Conservation (phyloP, 257 asterid genomes). For the Schizonepeta tenuifolia region DNA sequence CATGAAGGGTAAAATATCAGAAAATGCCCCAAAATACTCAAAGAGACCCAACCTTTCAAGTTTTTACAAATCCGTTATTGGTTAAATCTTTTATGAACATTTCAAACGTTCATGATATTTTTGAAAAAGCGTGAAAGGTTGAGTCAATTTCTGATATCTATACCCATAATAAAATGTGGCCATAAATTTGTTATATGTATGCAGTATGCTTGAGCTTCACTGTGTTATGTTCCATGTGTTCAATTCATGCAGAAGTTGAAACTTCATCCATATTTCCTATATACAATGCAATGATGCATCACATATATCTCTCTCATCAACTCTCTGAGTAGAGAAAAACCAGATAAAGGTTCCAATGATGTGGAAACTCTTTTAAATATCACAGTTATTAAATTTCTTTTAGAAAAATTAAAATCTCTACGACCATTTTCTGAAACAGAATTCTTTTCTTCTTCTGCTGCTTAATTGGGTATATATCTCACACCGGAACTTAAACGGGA, state of each 20-base stretch:
- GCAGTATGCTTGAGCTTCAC: not conserved
- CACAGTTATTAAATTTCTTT: not conserved
- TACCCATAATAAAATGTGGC: not conserved
- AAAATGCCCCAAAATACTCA: too few species aligned
- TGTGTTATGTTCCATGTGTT: not conserved
- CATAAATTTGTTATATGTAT: not conserved
- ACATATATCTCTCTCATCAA: not conserved
- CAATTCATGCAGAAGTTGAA: not conserved
- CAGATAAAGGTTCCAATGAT: not conserved
- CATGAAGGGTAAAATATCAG: not conserved
- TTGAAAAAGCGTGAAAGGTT: too few species aligned
- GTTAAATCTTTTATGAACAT: too few species aligned
- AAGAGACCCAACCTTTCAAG: too few species aligned
- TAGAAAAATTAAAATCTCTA: not conserved
- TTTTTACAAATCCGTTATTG: too few species aligned
- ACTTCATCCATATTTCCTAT: not conserved
- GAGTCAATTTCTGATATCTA: too few species aligned
- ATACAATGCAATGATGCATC: too few species aligned
- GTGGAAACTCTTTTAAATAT: not conserved
- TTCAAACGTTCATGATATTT: too few species aligned
- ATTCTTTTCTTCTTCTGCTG: not conserved
- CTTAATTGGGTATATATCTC: not conserved
- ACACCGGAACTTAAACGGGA: not conserved
- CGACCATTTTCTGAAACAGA: not conserved
- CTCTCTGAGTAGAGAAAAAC: not conserved